phyloP scores from a whole-genome alignment of 306 rosid species.

The Lathyrus aphaca region DNA sequence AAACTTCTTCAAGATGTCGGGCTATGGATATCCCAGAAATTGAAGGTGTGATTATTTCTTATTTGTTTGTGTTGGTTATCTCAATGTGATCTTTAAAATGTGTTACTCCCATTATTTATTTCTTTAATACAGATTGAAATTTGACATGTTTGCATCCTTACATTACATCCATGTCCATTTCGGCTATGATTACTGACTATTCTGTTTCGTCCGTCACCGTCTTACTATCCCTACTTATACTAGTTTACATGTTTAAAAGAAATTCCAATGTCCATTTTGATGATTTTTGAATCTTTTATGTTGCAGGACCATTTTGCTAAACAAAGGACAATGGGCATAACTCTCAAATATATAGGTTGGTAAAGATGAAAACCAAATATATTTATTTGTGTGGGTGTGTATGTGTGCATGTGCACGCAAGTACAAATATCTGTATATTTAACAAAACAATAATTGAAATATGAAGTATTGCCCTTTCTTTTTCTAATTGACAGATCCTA shows the following conservation, averaged over 20 bases:
- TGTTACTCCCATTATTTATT: not conserved
- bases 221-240: too few species aligned
- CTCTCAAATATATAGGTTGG: constrained; percentile 94
- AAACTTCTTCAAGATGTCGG: constrained; percentile 95
- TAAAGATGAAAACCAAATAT: not conserved
- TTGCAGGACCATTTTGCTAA: constrained; percentile 75
- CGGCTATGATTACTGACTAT: constrained; percentile 10
- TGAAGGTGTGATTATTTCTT: constrained; percentile 61
- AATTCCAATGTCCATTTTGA: too few species aligned
- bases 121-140: constrained; percentile 10
- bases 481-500: constrained; percentile 73
- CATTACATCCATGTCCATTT: constrained; percentile 6
- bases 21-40: constrained; percentile 82
- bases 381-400: not conserved
- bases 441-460: constrained; percentile 18
- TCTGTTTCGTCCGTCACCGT: too few species aligned
- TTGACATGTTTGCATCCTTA: constrained; percentile 7
- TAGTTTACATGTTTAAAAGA: too few species aligned
- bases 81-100: not conserved
- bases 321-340: constrained; percentile 51
- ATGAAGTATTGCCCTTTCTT: constrained; percentile 13
- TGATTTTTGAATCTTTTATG: constrained; percentile 20
- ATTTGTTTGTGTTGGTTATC: constrained; percentile 12
- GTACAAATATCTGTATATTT: constrained; percentile 20
- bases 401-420: not conserved